Conservation (phyloP, 345 rosid genomes). For the Lepidium sativum region DNA sequence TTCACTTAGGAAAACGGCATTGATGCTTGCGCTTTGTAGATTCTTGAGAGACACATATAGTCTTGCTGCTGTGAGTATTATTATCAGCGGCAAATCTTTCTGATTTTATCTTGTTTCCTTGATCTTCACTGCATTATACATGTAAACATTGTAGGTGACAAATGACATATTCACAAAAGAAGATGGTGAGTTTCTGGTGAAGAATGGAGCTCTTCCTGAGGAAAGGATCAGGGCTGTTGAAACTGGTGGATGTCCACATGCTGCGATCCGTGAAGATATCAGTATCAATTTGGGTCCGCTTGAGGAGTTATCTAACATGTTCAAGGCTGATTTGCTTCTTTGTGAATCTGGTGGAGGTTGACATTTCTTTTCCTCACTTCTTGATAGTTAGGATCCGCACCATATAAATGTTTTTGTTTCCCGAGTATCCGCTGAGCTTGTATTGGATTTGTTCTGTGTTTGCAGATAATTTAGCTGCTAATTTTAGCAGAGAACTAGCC, state of each 20-base stretch:
- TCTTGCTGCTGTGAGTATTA: conserved; percentile 84
- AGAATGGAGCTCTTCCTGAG: conserved; percentile 83
- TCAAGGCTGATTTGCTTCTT: conserved; percentile 80
- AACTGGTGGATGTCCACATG: conserved; percentile 97
- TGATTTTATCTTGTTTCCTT: not conserved
- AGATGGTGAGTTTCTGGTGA: conserved; percentile 91
- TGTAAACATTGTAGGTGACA: conserved; percentile 53
- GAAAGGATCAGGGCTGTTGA: conserved; percentile 93
- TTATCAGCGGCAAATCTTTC: not conserved
- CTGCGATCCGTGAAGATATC: conserved; percentile 98
- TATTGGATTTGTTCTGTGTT: not conserved
- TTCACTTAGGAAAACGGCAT: conserved; percentile 70
- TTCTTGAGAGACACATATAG: conserved; percentile 76
- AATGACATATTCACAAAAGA: conserved; percentile 98
- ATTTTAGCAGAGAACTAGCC: conserved; percentile 93
- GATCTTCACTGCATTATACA: not conserved
- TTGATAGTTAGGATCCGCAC: not conserved
- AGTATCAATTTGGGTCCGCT: conserved; percentile 96
- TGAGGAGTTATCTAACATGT: conserved; percentile 84
- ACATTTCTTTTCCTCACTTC: not conserved
- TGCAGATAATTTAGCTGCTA: conserved; percentile 94
- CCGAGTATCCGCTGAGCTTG: not conserved
- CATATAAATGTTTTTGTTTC: not conserved
- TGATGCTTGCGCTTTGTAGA: conserved; percentile 82
- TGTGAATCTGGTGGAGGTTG: conserved; percentile 97